A percentile compares a stretch with the other conserved stretches of the same genome.
phyloP scores from a whole-genome alignment of 2,329 filamentous ascomycete species.

The Phoma sp. region DNA sequence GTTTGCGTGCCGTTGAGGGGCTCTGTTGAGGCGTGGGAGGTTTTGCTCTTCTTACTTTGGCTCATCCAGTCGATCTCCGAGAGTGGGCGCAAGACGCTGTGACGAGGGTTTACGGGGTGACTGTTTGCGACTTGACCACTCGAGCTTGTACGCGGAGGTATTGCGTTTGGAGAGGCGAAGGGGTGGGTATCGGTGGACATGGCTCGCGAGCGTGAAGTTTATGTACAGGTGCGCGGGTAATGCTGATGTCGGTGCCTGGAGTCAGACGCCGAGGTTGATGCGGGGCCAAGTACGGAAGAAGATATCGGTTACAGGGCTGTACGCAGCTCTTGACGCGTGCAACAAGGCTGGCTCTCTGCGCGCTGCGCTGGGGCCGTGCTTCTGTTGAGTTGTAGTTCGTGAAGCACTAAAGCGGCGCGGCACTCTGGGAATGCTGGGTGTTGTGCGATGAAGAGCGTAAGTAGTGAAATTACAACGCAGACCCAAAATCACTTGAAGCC shows the following conservation, averaged over 20 bases:
- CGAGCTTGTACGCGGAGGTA: slow-evolving; percentile 49
- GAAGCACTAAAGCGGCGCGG: neutral
- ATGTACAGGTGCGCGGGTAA: slow-evolving; percentile 11
- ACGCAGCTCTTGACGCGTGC: slow-evolving; percentile 17
- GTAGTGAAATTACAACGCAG: neutral
- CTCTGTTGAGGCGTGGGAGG: slow-evolving; percentile 32
- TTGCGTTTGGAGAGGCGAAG: slow-evolving; percentile 49
- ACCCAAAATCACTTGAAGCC: neutral
- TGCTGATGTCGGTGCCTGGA: slow-evolving; percentile 18
- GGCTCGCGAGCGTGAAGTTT: slow-evolving; percentile 5
- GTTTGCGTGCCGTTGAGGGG: slow-evolving; percentile 5
- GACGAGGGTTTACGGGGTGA: slow-evolving; percentile 34
- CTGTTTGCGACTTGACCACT: slow-evolving; percentile 41
- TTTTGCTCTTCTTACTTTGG: slow-evolving; percentile 49
- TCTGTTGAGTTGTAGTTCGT: slow-evolving; percentile 12
- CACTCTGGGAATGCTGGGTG: neutral
- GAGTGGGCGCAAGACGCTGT: slow-evolving; percentile 45
- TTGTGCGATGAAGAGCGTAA: neutral
- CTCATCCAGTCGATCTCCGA: slow-evolving; percentile 50
- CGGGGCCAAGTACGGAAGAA: slow-evolving; percentile 8
- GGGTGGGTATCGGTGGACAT: slow-evolving; percentile 29
- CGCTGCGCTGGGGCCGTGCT: slow-evolving; percentile 13
- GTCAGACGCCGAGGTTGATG: slow-evolving; percentile 13
- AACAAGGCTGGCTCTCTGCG: neutral
- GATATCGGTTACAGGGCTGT: slow-evolving; percentile 1